Conservation (phyloP, 495 filamentous ascomycete species). For the Neurospora terricola region DNA sequence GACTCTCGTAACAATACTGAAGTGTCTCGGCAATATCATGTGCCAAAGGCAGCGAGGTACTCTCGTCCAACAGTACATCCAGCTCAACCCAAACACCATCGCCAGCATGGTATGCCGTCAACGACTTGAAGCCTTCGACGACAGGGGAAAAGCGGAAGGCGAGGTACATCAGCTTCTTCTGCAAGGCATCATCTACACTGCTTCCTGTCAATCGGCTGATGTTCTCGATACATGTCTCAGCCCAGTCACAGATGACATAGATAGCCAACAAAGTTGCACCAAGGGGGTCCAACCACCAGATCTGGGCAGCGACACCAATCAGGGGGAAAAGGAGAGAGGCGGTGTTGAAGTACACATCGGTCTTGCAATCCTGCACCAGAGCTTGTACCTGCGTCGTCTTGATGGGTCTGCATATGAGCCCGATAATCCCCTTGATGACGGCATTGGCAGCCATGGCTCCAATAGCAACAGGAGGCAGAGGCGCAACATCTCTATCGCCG, state of each 20-base stretch:
- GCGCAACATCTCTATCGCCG: slow-evolving; percentile 12
- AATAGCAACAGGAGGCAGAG: slow-evolving; percentile 31
- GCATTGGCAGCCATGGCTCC: slow-evolving; percentile 32
- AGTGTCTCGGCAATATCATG: slow-evolving; percentile 42
- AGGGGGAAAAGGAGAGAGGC: slow-evolving; percentile 40
- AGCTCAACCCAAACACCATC: slow-evolving; percentile 42
- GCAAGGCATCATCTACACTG: slow-evolving; percentile 20
- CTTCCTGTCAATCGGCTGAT: slow-evolving; percentile 34
- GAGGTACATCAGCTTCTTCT: slow-evolving; percentile 35
- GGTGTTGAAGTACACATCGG: slow-evolving; percentile 42
- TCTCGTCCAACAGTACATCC: slow-evolving; percentile 35
- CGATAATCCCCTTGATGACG: slow-evolving; percentile 36
- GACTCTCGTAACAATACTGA: slow-evolving; percentile 35
- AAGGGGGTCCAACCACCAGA: slow-evolving; percentile 42
- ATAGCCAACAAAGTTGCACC: slow-evolving; percentile 37
- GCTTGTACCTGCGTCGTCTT: slow-evolving; percentile 44
- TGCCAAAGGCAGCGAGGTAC: slow-evolving; percentile 25
- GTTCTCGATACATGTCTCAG: slow-evolving; percentile 35
- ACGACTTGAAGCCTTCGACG: slow-evolving; percentile 33
- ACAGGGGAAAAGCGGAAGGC: slow-evolving; percentile 36
- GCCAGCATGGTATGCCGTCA: slow-evolving; percentile 39
- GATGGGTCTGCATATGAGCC: slow-evolving; percentile 32
- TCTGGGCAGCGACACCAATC: slow-evolving; percentile 26
- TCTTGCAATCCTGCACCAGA: slow-evolving; percentile 40
- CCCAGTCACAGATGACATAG: slow-evolving; percentile 42